Evolutionary conservation across 208 protist species (phyloP).

Genomic region (Leishmania lainsoni): DNA sequence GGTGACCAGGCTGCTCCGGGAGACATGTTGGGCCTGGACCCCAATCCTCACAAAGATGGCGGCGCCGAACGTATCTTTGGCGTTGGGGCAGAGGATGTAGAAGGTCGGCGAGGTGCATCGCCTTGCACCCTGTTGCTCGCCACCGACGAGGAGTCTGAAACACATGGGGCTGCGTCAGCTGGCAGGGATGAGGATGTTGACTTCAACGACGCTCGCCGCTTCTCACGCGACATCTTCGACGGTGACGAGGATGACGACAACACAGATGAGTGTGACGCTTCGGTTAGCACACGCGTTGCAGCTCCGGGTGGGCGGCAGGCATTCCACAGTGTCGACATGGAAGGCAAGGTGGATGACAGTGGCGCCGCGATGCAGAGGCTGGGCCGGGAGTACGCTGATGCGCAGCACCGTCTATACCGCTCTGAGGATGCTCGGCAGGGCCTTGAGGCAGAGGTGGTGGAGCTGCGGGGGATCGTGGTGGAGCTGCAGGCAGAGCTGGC

Average conservation of each 20-base stretch:
- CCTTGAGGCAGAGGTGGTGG: conserved; percentile 44
- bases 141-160: background rate
- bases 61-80: conserved; percentile 2
- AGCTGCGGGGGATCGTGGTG: conserved; percentile 23
- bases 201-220: conserved; percentile 9
- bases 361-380: conserved; percentile 40
- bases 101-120: background rate
- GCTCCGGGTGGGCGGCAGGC: conserved; percentile 6
- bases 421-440: conserved; percentile 37
- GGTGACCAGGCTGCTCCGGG: background rate
- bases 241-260: conserved; percentile 20
- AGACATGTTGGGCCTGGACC: background rate
- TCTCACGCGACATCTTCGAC: conserved; percentile 1
- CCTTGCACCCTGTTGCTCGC: background rate
- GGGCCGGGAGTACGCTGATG: conserved; percentile 47
- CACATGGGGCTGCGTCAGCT: background rate
- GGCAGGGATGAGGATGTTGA: conserved; percentile 14
- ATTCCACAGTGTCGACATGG: background rate
- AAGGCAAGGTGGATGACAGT: conserved; percentile 27
- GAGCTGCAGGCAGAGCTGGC: conserved; percentile 16
- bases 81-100: conserved; percentile 7
- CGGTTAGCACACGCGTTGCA: conserved; percentile 30
- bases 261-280: conserved; percentile 17
- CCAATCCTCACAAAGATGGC: background rate
- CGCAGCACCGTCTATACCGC: conserved; percentile 37